A percentile compares a stretch with the other conserved stretches of the same genome.
Evolutionary conservation across 306 rosid genomes (phyloP).

Genomic region (Prunus mira): DNA sequence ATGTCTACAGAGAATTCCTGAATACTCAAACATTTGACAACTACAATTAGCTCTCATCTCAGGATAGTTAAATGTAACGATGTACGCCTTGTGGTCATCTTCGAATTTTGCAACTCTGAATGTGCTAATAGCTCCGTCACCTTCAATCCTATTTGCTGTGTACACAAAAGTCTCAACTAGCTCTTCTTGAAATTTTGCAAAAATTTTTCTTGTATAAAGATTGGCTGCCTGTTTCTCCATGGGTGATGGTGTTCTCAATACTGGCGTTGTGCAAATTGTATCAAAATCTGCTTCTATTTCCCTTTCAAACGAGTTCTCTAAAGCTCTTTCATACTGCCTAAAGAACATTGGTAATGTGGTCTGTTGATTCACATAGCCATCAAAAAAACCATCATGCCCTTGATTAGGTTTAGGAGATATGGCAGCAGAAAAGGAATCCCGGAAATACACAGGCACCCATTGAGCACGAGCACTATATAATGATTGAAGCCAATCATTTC

Average conservation of each 20-base stretch:
- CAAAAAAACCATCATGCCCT: conserved; percentile 69
- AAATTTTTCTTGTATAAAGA: conserved; percentile 78
- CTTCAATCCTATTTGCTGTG: conserved; percentile 87
- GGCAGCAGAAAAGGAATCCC: conserved; percentile 73
- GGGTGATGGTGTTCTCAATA: conserved; percentile 87
- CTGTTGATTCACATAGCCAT: conserved; percentile 79
- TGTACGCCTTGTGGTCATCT: conserved; percentile 74
- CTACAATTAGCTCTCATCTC: conserved; percentile 85
- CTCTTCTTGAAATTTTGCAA: conserved; percentile 85
- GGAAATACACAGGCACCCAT: conserved; percentile 89
- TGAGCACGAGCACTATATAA: conserved; percentile 71
- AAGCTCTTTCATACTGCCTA: conserved; percentile 84
- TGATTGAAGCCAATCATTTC: conserved; percentile 80
- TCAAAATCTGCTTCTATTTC: conserved; percentile 87
- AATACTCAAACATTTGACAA: conserved; percentile 94
- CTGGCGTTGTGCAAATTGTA: conserved; percentile 69
- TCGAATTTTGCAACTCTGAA: conserved; percentile 91
- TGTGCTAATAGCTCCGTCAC: conserved; percentile 75
- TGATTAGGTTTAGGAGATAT: conserved; percentile 68
- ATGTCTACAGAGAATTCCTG: conserved; percentile 91
- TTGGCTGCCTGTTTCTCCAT: conserved; percentile 94
- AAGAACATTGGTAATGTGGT: conserved; percentile 85
- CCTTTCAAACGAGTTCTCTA: conserved; percentile 75
- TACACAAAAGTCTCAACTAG: conserved; percentile 91
- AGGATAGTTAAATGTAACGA: conserved; percentile 59